Evolutionary conservation across 352 stramenopile genomes (phyloP), one percentile per base, ranked within the genome.

Genomic region (Globisporangium cylindrosporum): DNA sequence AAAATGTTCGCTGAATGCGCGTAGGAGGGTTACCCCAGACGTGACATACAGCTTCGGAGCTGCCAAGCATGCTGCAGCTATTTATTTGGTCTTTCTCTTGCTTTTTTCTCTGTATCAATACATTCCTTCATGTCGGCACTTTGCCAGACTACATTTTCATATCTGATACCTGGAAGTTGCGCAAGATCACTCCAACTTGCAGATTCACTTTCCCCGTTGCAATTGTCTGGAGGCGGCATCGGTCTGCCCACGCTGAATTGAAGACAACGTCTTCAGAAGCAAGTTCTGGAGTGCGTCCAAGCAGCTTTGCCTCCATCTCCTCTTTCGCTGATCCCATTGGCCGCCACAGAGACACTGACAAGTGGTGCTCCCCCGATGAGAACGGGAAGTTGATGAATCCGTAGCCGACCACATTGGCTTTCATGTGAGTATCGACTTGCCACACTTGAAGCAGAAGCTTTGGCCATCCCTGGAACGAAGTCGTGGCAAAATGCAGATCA

Each of bases 391-490:
- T 70, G 4, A 82, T 67, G 57, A 89, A 91, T 3, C 84, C 84
- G 36, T 91, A 91, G 32, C 81, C 82, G 12, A 82, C 70, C 43
- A 84, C 69, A 34, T 81, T 81, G 32, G 78, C 67, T 32, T 78
- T 76, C 75, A 82, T 84, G 70, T 71, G 72, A 4, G 72, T 70
- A 43, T 93, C 80, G 14, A 77, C 71, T 46, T 71, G 74, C 82
- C 82, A 91, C 15, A 92, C 80, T 72, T 92, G 82, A 5, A 93
- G 70, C 27, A 91, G 49, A 4, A 91, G 48, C 54, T 84, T 88
- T 1, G 85, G 83, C 85, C 85, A 92, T 24, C 81, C 81, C 18
- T 88, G 73, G 32, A 92, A 81, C 0, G 79, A 77, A 8, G 73
- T 78, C 20, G 77, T 85, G 4, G 73, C 74, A 22, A 90, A 86